Evolutionary conservation across 306 rosid species (phyloP), one percentile per base, ranked within the genome.

Genomic region (Lathyrus tuberosus): DNA sequence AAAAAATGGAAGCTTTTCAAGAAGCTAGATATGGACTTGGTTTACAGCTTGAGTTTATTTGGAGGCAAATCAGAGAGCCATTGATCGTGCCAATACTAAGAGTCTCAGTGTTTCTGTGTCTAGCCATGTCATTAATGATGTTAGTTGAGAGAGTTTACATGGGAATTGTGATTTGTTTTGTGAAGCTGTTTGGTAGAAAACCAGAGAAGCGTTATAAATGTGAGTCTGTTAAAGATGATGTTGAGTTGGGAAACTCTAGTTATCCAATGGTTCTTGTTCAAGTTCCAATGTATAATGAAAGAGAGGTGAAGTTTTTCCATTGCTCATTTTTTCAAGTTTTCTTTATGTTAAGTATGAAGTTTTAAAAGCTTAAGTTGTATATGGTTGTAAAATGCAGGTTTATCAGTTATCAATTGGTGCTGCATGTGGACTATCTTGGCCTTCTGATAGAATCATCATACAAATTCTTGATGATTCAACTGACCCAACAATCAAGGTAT

Each of bases 391-490:
- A 24, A 63, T 82, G 71, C 76, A 92, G 97, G 98, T 92, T 66
- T 92, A 84, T 81, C 96, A 89, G 51, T 76, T 88, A 15, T 89
- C 98, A 10, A 92, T 92, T 6, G 87, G 96, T 79, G 95, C 98
- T 16, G 89, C 87, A 10, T 89, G 98, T 73, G 91, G 92, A 53
- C 92, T 92, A 22, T 84, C 91, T 10, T 92, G 98, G 98, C 98
- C 98, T 11, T 76, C 98, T 3, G 92, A 92, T 63, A 83, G 98
- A 38, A 76, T 92, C 77, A 84, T 87, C 60, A 71, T 92, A 13
- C 98, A 92, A 89, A 81, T 92, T 11, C 89, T 92, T 20, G 98
- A 92, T 17, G 98, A 92, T 70, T 92, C 98, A 56, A 92, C 98
- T 0, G 90, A 89, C 67, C 85, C 89, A 42, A 59, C 83, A 28